These are phyloP conservation scores for Pseudozyma pruni DNA, from an alignment of 1,284 basidiomycete genomes.

Conservation along the genomic window DNA sequence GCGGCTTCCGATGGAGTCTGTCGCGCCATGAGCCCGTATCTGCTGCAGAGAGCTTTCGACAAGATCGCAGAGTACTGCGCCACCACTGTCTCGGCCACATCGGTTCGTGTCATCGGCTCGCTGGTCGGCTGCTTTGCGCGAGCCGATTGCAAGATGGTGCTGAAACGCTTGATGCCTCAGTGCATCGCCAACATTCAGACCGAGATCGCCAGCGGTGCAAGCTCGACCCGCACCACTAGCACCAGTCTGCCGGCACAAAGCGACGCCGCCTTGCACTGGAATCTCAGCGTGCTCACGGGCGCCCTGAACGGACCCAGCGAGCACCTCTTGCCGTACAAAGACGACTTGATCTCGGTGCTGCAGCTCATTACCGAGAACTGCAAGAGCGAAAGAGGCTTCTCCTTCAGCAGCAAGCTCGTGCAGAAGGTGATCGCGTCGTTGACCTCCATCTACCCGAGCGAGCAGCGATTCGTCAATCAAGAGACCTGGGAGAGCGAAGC, in stretches of 20 bases:
- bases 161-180: constrained; percentile 82
- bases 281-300: constrained; percentile 69
- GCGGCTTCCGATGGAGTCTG: constrained; percentile 86
- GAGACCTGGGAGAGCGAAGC: constrained; percentile 84
- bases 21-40: constrained; percentile 83
- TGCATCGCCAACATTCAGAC: constrained; percentile 83
- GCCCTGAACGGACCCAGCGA: constrained; percentile 52
- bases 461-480: constrained; percentile 84
- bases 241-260: constrained; percentile 84
- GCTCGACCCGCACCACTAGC: constrained; percentile 87
- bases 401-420: constrained; percentile 81
- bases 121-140: constrained; percentile 87
- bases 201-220: constrained; percentile 90
- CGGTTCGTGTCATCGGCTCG: constrained; percentile 88
- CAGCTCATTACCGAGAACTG: constrained; percentile 80
- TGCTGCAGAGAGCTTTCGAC: constrained; percentile 87
- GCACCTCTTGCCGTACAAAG: constrained; percentile 76
- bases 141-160: constrained; percentile 79
- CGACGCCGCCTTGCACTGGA: constrained; percentile 95
- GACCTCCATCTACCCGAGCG: constrained; percentile 81
- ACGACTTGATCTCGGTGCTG: constrained; percentile 78
- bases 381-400: constrained; percentile 89
- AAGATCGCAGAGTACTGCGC: constrained; percentile 83
- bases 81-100: constrained; percentile 79
- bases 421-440: constrained; percentile 82